These are phyloP conservation scores for Podospora bellae-mahoneyi DNA, from an alignment of 495 filamentous ascomycete species.

Conservation along the genomic window DNA sequence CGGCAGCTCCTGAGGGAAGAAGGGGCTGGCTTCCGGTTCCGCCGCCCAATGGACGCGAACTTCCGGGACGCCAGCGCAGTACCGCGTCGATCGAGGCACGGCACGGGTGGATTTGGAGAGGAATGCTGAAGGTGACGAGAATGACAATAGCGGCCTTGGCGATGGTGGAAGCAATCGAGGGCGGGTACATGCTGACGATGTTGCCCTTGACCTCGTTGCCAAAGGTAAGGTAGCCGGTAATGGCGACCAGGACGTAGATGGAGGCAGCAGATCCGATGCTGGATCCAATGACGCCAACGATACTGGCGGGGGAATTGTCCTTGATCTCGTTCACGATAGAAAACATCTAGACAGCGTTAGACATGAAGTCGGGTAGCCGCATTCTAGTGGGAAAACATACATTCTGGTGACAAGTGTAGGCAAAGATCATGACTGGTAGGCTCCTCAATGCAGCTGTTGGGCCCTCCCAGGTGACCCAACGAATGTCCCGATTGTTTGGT, in stretches of 20 bases:
- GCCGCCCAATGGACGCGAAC: constrained; percentile 64
- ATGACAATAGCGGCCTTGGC: constrained; percentile 93
- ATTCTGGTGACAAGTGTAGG: constrained; percentile 98
- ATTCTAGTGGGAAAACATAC: constrained; percentile 45
- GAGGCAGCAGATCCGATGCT: constrained; percentile 78
- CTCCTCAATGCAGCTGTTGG: constrained; percentile 74
- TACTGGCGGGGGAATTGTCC: constrained; percentile 73
- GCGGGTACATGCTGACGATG: constrained; percentile 87
- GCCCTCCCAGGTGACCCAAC: constrained; percentile 72
- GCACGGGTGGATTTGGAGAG: constrained; percentile 92
- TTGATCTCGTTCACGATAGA: constrained; percentile 93
- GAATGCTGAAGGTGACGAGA: constrained; percentile 95
- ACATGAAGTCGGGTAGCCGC: background rate
- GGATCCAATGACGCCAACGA: constrained; percentile 72
- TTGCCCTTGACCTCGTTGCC: constrained; percentile 84
- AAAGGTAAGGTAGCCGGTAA: constrained; percentile 94
- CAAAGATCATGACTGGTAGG: constrained; percentile 93
- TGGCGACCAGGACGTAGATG: constrained; percentile 86
- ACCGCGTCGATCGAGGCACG: constrained; percentile 90
- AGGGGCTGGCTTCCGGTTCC: constrained; percentile 41
- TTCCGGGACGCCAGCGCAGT: constrained; percentile 83
- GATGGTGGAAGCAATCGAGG: constrained; percentile 81
- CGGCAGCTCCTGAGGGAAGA: constrained; percentile 33
- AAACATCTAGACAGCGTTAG: constrained; percentile 71
- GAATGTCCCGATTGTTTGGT: constrained; percentile 66